phyloP scores from a whole-genome alignment of 1,139 yeast species.

The Suhomyces coccinellae region DNA sequence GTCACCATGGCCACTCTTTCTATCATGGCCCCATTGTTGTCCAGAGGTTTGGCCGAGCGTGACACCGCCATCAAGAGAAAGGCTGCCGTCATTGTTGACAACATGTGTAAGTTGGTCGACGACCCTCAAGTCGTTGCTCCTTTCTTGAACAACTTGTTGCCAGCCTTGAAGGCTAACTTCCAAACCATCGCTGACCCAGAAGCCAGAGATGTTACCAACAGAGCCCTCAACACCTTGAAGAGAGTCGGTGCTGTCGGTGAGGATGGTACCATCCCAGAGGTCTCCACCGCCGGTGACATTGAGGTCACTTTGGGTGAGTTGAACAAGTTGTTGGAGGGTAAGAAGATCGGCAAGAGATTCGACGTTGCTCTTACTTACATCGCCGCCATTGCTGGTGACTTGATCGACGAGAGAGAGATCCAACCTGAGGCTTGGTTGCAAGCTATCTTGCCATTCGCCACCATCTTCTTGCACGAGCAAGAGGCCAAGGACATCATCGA shows the following conservation, averaged over 20 bases:
- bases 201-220: constrained; percentile 96
- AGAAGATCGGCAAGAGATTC: constrained; percentile 78
- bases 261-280: constrained; percentile 89
- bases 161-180: constrained; percentile 92
- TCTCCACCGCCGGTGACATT: constrained; percentile 97
- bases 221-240: constrained; percentile 96
- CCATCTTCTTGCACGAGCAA: constrained; percentile 91
- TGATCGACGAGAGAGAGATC: constrained; percentile 96
- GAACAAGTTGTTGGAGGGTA: constrained; percentile 65
- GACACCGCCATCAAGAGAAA: constrained; percentile 99
- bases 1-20: constrained; percentile 99
- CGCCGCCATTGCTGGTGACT: constrained; percentile 98
- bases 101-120: constrained; percentile 99
- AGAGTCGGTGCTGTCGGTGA: constrained; percentile 97
- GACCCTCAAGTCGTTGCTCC: constrained; percentile 99
- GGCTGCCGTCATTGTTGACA: constrained; percentile 98
- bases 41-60: constrained; percentile 99
- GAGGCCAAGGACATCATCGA: constrained; percentile 90
- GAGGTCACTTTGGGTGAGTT: constrained; percentile 82
- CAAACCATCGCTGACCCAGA: constrained; percentile 99
- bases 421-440: constrained; percentile 91
- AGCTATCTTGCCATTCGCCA: constrained; percentile 88
- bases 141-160: constrained; percentile 91
- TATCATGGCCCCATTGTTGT: constrained; percentile 97
- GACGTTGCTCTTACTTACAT: constrained; percentile 73